Base-by-base conservation (phyloP, 176 grass and related monocot species). In the Miscanthus lutarioriparius region DNA sequence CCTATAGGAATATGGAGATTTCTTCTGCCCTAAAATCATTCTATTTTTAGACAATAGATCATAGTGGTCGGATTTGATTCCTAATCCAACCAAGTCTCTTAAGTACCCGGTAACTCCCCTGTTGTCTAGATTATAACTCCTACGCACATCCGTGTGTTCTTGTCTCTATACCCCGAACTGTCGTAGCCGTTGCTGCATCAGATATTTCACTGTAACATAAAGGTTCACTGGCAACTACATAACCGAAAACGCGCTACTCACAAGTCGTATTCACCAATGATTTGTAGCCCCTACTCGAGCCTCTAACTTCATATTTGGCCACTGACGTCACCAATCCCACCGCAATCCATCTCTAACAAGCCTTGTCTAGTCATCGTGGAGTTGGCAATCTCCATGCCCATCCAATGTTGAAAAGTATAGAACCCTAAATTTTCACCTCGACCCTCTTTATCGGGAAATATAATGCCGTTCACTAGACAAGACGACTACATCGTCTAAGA, bases 401-500 rank as follows among this genome's bases (percentile, higher is more conserved):
- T n/a, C 17, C 20, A 56, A 9, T 58, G 20, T 58, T 58, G 54
- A 8, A 59, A 23, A 59, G 20, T 59, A 10, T 10, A 59, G 0
- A 58, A 58, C 1, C 7, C 2, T 59, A 23, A 58, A 10, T 23
- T 59, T 8, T 6, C 1, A 59, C 22, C 8, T 10, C 1, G 0
- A 10, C 9, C 54, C 0, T 59, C 54, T n/a, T 23, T 23, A 4
- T n/a, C 7, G 0, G 1, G 7, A 10, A 59, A 59, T 22, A 23
- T 4, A 8, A 58, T 1, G 1, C 0, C 2, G 5, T 10, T n/a
- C 7, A 58, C 2, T 0, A 1, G 8, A n/a, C 20, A 58, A 10
- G 20, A 10, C 2, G 2, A n/a, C 19, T 9, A 5, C 7, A 0
- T 58, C 2, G 19, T 8, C 19, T 22, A 1, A 8, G 51, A 54